Base-by-base conservation (phyloP, 495 filamentous ascomycete species). In the Aspergillus biplanus region DNA sequence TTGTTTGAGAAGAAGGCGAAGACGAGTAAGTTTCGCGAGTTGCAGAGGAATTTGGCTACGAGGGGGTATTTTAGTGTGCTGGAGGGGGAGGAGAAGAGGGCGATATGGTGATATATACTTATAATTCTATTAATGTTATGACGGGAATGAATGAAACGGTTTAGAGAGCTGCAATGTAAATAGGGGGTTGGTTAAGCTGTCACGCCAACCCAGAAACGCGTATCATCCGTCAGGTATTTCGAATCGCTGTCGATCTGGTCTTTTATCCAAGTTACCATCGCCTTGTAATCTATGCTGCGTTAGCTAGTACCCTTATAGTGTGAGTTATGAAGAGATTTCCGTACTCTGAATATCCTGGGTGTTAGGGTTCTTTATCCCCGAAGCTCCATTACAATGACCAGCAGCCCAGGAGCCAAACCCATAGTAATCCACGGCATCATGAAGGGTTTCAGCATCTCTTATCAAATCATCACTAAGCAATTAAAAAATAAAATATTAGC, bases 1-100 rank as follows among this genome's bases (percentile, higher is more conserved):
- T 78, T 92, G 39, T 92, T 92, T 69, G 83, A 91, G 76, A 71
- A 81, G 8, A 7, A 13, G 8, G 37, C 13, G 37, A 7, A 13
- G 7, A 39, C 37, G 8, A 39, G 37, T 7, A 7, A 39, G 13
- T 39, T 39, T 13, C 8, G 8, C 37, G 13, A 7, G 37, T n/a
- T 44, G 12, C 39, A 44, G n/a, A 44, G 39, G 39, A 44, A 44
- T 44, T 8, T 44, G 39, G 39, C 39, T 3, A 44, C 39, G 7
- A 44, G 39, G 7, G 39, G 39, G 7, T 44, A 44, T 9, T 44
- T 44, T 44, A 44, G 39, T 9, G 39, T 44, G 11, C 39, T 6
- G 7, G 39, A 44, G 3, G 39, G 39, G 3, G 39, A n/a, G 7
- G 39, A 44, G n/a, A 44, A 4, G n/a, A 11, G n/a, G 39, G 39